Base-by-base conservation (phyloP, 2,329 filamentous ascomycete species). In the Cercospora sp. region DNA sequence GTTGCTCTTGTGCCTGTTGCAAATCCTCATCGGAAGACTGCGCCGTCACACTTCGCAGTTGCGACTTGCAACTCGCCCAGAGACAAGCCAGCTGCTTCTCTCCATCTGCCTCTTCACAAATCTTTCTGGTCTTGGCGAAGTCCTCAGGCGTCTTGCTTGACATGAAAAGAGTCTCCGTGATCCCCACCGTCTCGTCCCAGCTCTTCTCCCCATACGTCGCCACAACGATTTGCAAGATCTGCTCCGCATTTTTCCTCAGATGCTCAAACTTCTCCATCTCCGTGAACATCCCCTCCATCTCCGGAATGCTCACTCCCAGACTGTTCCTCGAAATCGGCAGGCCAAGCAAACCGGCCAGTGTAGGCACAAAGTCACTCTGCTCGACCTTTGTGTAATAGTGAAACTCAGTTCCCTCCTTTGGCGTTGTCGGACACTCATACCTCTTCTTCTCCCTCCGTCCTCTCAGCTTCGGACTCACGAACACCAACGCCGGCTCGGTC, bases 311-410 rank as follows among this genome's bases (percentile, higher is more conserved):
- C 1, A 93, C 89, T 5, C 95, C 95, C 0, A 99, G 82, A 71
- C 93, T 98, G 76, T 99, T 99, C 78, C 89, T 88, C 0, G 95
- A 92, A 0, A 96, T 85, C 0, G 95, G 94, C 71, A 99, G 90
- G 0, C 94, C 94, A 55, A 99, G 84, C 31, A 99, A 82, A 0
- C 90, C 93, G 10, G 92, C 93, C 23, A 99, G 83, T 0, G 94
- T 97, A 1, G 95, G 94, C 0, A 92, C 93, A 68, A 99, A 86
- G 79, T 99, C 96, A 1, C 93, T 97, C 81, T 99, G 95, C 77
- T 98, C 92, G n/a, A 98, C 88, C 64, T 84, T 88, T 33, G 84
- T 85, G 78, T 98, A 98, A 77, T 92, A 98, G 68, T 91, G 87
- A 72, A 97, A 97, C 69, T 95, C 89, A 1, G 78, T 78, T 0